Evolutionary conservation across 345 rosid genomes (phyloP), one percentile per base, ranked within the genome.

Genomic region (Triadica sebifera): DNA sequence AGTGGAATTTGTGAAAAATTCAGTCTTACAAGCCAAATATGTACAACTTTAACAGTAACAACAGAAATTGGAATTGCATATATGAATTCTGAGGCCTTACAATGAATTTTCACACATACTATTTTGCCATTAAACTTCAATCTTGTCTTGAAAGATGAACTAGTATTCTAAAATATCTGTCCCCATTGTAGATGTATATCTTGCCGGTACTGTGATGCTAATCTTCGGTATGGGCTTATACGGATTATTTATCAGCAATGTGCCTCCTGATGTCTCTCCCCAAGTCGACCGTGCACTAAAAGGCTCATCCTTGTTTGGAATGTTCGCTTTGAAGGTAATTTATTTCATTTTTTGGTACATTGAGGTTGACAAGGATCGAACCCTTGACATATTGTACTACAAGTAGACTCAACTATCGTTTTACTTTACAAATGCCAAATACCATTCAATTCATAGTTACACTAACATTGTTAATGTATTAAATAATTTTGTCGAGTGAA

Each of bases 171-270:
- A 73, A 43, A 56, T 51, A 11, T 62, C 15, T 47, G 11, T 62
- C 13, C 19, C 47, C 43, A 6, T 43, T 39, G 89, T 85, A 94
- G 97, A 94, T 89, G 92, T 92, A 68, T 94, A 94, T 84, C 89
- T 94, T 25, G 98, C 93, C 43, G 97, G 98, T 43, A 92, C 98
- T 0, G 98, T 92, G 69, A 94, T 94, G 98, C 57, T 94, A 4
- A 94, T 94, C 61, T 94, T 94, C 53, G 95, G 97, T 9, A 94
- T 92, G 98, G 98, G 97, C 45, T 75, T 94, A 69, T 89, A 91
- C 65, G 97, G 98, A 80, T 81, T 94, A 55, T 94, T 94, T 78
- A 88, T 94, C 82, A 92, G 93, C 68, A 87, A 88, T 37, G 80
- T 81, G 0, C 69, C 90, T 71, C 85, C 89, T 13, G 78, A 85